Percentiles rank a stretch among this genome's conserved stretches.
These are phyloP conservation scores for Verticillium nubilum DNA, from an alignment of 2,329 filamentous ascomycete genomes.

Conservation along the genomic window DNA sequence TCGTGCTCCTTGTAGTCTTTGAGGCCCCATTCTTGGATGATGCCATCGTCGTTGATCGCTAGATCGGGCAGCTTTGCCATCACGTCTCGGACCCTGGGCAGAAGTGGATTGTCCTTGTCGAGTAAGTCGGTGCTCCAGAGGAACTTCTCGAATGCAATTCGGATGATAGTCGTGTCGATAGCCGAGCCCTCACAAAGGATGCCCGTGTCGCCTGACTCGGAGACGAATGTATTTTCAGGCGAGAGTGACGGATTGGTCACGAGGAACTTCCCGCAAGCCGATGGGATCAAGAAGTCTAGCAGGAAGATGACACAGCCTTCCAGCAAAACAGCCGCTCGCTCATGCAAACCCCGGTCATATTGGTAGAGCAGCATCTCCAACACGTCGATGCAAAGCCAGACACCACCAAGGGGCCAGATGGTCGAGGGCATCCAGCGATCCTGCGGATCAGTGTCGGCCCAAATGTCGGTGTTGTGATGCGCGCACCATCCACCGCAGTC, in stretches of 20 bases:
- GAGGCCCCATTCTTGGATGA: slow-evolving; percentile 39
- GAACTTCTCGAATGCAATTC: slow-evolving; percentile 13
- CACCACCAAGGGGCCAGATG: slow-evolving; percentile 32
- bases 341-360: slow-evolving; percentile 22
- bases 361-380: slow-evolving; percentile 30
- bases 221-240: slow-evolving; percentile 18
- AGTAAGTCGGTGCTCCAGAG: slow-evolving; percentile 16
- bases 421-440: slow-evolving; percentile 24
- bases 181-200: slow-evolving; percentile 36
- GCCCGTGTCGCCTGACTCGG: slow-evolving; percentile 26
- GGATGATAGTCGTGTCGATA: slow-evolving; percentile 33
- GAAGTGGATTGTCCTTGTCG: background rate
- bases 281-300: slow-evolving; percentile 19
- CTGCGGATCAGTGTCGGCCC: slow-evolving; percentile 27
- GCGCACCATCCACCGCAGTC: slow-evolving; percentile 24
- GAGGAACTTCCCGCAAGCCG: slow-evolving; percentile 17
- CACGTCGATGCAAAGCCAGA: slow-evolving; percentile 33
- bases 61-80: slow-evolving; percentile 14
- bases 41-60: slow-evolving; percentile 17
- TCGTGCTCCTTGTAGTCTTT: slow-evolving; percentile 33
- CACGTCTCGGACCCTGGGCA: background rate
- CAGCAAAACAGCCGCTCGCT: slow-evolving; percentile 18
- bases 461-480: slow-evolving; percentile 31
- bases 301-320: slow-evolving; percentile 23
- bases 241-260: slow-evolving; percentile 20